Evolutionary conservation across 2,329 filamentous ascomycete genomes (phyloP), one percentile per base, ranked within the genome.

Genomic region (Ophiostoma sp.): DNA sequence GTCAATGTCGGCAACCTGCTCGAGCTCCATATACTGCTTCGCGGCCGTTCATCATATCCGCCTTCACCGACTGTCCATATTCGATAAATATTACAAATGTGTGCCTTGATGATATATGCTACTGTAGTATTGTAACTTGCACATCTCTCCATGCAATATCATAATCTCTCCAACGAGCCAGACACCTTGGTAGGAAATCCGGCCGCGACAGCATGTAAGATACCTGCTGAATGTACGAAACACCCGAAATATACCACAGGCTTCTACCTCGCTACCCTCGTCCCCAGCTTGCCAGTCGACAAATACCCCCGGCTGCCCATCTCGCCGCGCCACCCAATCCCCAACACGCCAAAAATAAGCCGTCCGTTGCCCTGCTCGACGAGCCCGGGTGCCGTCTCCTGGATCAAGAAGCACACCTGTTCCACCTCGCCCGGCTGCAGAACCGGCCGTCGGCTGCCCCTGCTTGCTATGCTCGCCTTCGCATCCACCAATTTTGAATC

Each of bases 231-330:
- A 27, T 27, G 27, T 27, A 27, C 27, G 27, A 27, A 27, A 27
- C 27, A 27, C 27, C 1, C 27, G 27, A 27, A 27, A 27, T 27
- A 27, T 12, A 44, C 42, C 42, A 44, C 42, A 12, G 27, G 27
- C 27, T 27, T 27, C 18, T 40, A 64, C 42, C 63, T 64, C 8
- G 42, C 63, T 38, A 64, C 63, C 72, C 83, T 82, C 68, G 84
- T 83, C 12, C 86, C 85, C 71, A 96, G 80, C 82, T 90, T 94
- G 9, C 93, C 93, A 6, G 95, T 99, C 62, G 89, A 92, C 75
- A 99, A 81, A 73, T 88, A 93, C 0, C 95, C 95, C 74, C 87
- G 85, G 78, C 94, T 95, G 0, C 95, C 95, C 89, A 97, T 93
- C 71, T 91, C 86, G 49, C 90, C 90, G 71, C 91, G 85, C 95